These are phyloP conservation scores for Lithospermum erythrorhizon DNA, from an alignment of 257 asterid species.

Conservation along the genomic window DNA sequence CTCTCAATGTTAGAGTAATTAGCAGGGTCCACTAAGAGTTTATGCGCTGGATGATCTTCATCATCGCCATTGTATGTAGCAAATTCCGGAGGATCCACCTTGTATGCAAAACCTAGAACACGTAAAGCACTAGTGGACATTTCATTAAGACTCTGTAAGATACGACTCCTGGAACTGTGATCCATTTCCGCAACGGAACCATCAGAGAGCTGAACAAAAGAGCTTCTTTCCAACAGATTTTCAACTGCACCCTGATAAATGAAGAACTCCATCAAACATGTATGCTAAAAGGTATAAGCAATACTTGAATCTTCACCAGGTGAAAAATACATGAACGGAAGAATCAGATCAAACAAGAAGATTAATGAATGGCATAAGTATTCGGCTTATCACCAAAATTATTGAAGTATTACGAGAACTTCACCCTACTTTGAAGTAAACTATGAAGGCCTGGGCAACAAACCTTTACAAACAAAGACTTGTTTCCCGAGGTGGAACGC, in stretches of 20 bases:
- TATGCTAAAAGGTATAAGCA: neutral
- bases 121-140: slow-evolving; percentile 85
- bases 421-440: neutral
- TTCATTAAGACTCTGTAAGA: slow-evolving; percentile 58
- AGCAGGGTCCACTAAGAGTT: slow-evolving; percentile 71
- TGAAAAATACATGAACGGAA: neutral
- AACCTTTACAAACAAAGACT: slow-evolving; percentile 79
- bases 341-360: neutral
- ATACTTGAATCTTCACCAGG: neutral
- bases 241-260: slow-evolving; percentile 91
- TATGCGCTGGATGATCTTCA: slow-evolving; percentile 94
- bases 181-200: slow-evolving; percentile 68
- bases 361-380: neutral
- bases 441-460: neutral
- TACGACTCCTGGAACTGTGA: slow-evolving; percentile 31
- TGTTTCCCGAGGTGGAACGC: slow-evolving; percentile 50
- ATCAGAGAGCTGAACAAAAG: slow-evolving; percentile 63
- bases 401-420: neutral
- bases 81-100: slow-evolving; percentile 55
- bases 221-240: slow-evolving; percentile 82
- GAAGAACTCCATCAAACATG: neutral
- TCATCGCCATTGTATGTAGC: slow-evolving; percentile 69
- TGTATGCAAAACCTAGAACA: slow-evolving; percentile 92
- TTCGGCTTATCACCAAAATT: neutral
- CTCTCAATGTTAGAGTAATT: slow-evolving; percentile 86